Conservation (phyloP, 345 rosid species). For the Cardiospermum halicacabum region DNA sequence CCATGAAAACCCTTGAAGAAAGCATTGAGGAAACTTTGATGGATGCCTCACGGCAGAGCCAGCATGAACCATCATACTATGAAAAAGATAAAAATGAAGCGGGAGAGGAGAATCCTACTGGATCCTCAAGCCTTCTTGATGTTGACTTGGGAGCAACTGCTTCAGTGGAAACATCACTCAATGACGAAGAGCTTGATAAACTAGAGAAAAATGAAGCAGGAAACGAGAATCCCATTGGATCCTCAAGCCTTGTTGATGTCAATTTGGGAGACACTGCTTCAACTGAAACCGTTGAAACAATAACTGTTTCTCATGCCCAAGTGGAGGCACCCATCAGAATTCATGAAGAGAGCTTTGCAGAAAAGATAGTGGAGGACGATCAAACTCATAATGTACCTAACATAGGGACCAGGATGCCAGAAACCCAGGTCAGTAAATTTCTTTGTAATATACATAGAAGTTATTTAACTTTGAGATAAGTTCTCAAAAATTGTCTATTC, state of each 20-base stretch:
- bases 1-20: conserved; percentile 11
- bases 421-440: background rate
- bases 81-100: conserved; percentile 7
- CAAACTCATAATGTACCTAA: background rate
- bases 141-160: conserved; percentile 1
- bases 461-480: background rate
- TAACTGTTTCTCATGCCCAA: background rate
- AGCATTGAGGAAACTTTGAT: conserved; percentile 7
- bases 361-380: conserved; percentile 15
- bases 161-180: no score
- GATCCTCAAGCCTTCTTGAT: background rate
- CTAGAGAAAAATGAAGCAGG: conserved; percentile 1
- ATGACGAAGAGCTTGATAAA: no score
- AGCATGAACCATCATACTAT: background rate
- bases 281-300: conserved; percentile 11
- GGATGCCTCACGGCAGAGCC: conserved; percentile 1
- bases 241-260: background rate
- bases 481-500: background rate
- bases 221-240: conserved; percentile 13
- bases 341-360: conserved; percentile 16
- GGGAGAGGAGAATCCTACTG: conserved; percentile 13
- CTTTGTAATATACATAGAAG: background rate
- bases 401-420: background rate
- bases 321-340: conserved; percentile 5
- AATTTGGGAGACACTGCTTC: conserved; percentile 4